A percentile compares a stretch with the other conserved stretches of the same genome.
Conservation (phyloP, 108 stramenopile species). For the Seminavis robusta region DNA sequence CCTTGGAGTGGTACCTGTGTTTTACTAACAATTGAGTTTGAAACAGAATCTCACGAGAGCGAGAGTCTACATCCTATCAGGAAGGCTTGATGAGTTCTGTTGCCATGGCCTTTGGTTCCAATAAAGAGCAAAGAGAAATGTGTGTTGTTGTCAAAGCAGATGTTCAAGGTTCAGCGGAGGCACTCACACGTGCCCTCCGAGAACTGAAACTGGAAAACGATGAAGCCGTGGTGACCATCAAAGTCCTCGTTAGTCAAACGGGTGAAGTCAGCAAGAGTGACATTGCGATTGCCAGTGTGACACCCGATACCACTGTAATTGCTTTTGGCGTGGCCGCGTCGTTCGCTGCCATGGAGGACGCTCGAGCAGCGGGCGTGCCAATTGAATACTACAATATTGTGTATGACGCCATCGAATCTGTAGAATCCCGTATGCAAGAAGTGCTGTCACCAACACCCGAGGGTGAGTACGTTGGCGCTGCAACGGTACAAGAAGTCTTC, state of each 20-base stretch:
- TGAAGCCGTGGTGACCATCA: constrained; percentile 78
- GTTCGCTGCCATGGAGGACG: constrained; percentile 87
- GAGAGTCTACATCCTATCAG: constrained; percentile 66
- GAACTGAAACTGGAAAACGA: constrained; percentile 88
- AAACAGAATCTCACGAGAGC: constrained; percentile 71
- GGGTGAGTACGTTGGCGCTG: constrained; percentile 90
- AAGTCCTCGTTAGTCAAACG: constrained; percentile 86
- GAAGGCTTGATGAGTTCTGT: constrained; percentile 81
- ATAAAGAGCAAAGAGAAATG: constrained; percentile 81
- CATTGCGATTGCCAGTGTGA: constrained; percentile 90
- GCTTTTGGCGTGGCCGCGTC: constrained; percentile 92
- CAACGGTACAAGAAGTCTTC: constrained; percentile 91
- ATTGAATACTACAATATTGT: constrained; percentile 93
- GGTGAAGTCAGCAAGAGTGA: constrained; percentile 94
- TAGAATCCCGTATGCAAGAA: constrained; percentile 89
- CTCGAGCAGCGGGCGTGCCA: constrained; percentile 65
- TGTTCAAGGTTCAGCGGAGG: constrained; percentile 93
- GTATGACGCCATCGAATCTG: constrained; percentile 94
- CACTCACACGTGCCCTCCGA: constrained; percentile 79
- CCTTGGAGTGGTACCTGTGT: background rate
- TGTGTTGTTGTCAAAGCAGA: constrained; percentile 94
- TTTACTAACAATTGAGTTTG: background rate
- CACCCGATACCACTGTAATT: constrained; percentile 82
- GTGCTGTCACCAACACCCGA: constrained; percentile 90
- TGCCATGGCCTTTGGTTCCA: constrained; percentile 57